phyloP scores from a whole-genome alignment of 1,284 basidiomycete genomes.

The Tremellales sp. region DNA sequence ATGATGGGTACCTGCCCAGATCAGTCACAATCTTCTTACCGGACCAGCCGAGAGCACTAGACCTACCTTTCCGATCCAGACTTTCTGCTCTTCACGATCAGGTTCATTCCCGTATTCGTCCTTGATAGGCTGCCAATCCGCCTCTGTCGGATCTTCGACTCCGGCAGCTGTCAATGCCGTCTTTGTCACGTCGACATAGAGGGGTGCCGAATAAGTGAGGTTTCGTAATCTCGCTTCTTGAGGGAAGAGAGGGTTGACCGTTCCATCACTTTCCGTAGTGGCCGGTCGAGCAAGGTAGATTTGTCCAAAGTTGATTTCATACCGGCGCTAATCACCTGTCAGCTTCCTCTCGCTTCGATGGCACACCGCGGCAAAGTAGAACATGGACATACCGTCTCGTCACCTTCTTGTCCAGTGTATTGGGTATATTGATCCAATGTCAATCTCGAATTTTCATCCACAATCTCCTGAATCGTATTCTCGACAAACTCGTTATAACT shows the following conservation, averaged over 20 bases:
- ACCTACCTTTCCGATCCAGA: conserved; percentile 91
- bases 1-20: conserved; percentile 91
- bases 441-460: conserved; percentile 90
- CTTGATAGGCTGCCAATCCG: conserved; percentile 65
- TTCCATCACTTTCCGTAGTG: conserved; percentile 92
- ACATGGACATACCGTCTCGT: conserved; percentile 55
- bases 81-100: conserved; percentile 68
- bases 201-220: conserved; percentile 70
- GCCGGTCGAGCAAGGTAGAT: conserved; percentile 94
- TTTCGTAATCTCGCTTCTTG: conserved; percentile 95
- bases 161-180: conserved; percentile 73
- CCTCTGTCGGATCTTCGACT: conserved; percentile 65
- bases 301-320: conserved; percentile 96
- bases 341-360: neutral
- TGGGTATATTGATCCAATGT: conserved; percentile 95
- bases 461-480: conserved; percentile 99
- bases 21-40: conserved; percentile 1
- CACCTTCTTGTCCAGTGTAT: conserved; percentile 78
- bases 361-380: neutral
- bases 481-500: conserved; percentile 99
- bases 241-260: conserved; percentile 89
- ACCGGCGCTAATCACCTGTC: conserved; percentile 66
- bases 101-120: conserved; percentile 61
- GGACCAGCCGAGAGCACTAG: neutral
- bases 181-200: conserved; percentile 96